Evolutionary conservation across 179 eudicot genomes (phyloP).

Genomic region (Silene coronaria): DNA sequence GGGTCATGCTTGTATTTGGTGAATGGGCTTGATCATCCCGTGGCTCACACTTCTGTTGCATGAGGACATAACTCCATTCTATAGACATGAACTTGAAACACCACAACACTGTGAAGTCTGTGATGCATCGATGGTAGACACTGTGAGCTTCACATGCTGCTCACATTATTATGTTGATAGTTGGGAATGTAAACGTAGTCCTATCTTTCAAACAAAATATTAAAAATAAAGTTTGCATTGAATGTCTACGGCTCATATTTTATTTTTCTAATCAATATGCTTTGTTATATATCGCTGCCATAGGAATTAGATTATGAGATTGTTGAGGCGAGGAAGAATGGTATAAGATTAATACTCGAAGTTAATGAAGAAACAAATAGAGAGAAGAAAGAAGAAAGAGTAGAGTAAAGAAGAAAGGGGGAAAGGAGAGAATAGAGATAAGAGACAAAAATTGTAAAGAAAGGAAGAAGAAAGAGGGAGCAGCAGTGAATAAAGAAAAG

Average conservation of each 20-base stretch:
- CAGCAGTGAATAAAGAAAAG: no score
- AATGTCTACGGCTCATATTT: conserved; percentile 4
- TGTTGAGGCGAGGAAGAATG: conserved; percentile 46
- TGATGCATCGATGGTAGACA: not conserved
- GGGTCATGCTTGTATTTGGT: no score
- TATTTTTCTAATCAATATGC: not conserved
- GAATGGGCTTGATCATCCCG: no score
- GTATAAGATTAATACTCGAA: conserved; percentile 39
- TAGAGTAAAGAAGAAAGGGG: no score
- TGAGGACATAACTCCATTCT: not conserved
- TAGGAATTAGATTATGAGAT: conserved; percentile 53
- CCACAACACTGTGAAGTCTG: no score
- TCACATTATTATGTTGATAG: not conserved
- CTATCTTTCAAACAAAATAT: not conserved
- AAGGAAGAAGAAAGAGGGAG: no score
- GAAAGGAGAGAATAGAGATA: no score
- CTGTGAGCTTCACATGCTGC: not conserved
- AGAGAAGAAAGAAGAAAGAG: no score
- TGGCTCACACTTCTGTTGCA: not conserved
- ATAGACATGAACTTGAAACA: not conserved
- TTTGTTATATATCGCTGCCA: not conserved
- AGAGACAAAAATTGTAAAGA: no score
- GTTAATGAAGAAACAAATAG: no score
- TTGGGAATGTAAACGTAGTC: not conserved
- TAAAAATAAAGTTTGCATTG: not conserved